Evolutionary conservation across 2,329 filamentous ascomycete species (phyloP), one percentile per base, ranked within the genome.

Genomic region (Ceratocystis cacaofunesta): DNA sequence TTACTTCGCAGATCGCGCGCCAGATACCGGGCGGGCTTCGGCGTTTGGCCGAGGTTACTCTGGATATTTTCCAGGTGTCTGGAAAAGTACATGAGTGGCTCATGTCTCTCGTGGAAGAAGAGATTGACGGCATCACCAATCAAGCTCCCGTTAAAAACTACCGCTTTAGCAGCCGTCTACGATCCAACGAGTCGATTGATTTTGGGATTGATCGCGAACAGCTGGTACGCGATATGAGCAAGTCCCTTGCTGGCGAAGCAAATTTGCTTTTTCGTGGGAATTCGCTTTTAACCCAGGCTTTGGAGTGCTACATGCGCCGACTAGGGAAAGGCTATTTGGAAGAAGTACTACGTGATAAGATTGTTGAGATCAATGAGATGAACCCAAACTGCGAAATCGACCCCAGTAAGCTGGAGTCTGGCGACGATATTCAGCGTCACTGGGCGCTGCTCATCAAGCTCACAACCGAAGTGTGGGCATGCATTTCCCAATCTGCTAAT

Each of bases 241-340:
- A 87, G 73, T 88, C 87, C 7, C 80, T 91, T 3, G 87, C 89
- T 30, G 85, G 89, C 57, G 94, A 99, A 74, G 94, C 92, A 4
- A 99, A 97, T 70, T 80, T 99, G 1, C 83, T 99, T 3, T 99
- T 99, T 76, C 85, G 94, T 43, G 94, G 94, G 68, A 99, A 99
- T 72, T 95, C 94, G 0, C 78, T 99, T 8, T 80, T 97, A 32
- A 99, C 94, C 0, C 95, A 96, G 73, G 87, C 92, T 1, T 80
- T 99, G 57, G 94, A 99, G 73, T 88, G 90, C 67, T 92, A 99
- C 73, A 97, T 99, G 94, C 89, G 91, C 66, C 85, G 94, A 8
- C 79, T 97, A 0, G 94, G 94, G 52, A 92, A 91, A 70, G 92
- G 96, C 70, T 99, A 96, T 71, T 77, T 99, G 1, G 89, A 95